phyloP scores from a whole-genome alignment of 2,329 filamentous ascomycete genomes.

The Paradendryphiella salina region DNA sequence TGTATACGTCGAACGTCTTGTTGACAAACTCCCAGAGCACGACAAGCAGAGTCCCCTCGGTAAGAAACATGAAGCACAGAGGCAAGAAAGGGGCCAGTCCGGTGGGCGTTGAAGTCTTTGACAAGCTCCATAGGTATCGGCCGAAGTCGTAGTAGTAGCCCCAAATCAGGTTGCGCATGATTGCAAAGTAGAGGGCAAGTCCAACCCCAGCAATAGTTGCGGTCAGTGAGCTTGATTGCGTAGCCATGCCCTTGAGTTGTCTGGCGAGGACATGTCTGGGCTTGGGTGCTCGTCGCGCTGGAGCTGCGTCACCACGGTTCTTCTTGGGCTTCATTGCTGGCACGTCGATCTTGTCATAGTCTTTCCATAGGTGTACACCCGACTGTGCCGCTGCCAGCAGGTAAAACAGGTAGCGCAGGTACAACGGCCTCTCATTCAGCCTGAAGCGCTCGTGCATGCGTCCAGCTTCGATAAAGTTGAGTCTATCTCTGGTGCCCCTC shows the following conservation, averaged over 20 bases:
- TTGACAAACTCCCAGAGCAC: constrained; percentile 79
- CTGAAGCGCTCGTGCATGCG: constrained; percentile 69
- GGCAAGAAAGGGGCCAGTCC: constrained; percentile 60
- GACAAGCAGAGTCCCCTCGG: constrained; percentile 67
- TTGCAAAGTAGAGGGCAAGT: constrained; percentile 33
- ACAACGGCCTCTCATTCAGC: constrained; percentile 85
- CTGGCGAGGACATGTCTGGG: constrained; percentile 27
- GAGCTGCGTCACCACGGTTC: constrained; percentile 16
- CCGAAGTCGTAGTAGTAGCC: constrained; percentile 68
- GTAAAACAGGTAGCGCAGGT: constrained; percentile 71
- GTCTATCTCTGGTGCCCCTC: constrained; percentile 60
- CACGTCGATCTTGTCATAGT: constrained; percentile 70
- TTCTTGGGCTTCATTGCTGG: constrained; percentile 39
- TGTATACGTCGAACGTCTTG: constrained; percentile 75
- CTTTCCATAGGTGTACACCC: constrained; percentile 67
- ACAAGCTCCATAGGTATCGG: constrained; percentile 74
- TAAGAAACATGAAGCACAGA: constrained; percentile 56
- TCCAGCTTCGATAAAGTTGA: constrained; percentile 73
- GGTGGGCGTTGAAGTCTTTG: constrained; percentile 63
- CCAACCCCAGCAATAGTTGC: constrained; percentile 53
- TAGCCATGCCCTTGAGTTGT: constrained; percentile 23
- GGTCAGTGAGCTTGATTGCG: constrained; percentile 37
- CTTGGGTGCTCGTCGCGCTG: constrained; percentile 15
- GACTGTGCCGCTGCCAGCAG: constrained; percentile 72
- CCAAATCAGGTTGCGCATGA: constrained; percentile 39